Base-by-base conservation (phyloP, 768 basidiomycete species). In the Tulasnella sp. region DNA sequence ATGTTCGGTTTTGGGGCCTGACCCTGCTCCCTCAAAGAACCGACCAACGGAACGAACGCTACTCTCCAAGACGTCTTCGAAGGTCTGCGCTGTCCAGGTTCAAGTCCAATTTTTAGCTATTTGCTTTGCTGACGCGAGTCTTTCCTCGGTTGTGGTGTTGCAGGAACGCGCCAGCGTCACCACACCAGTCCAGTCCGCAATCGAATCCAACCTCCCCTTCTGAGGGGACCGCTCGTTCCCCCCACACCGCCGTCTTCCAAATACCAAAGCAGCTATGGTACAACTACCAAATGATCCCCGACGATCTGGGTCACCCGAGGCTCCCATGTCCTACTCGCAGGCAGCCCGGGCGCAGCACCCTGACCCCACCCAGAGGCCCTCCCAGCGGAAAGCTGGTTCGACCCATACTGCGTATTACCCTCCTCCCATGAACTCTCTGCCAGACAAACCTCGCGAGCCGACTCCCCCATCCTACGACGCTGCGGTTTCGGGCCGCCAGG, bases 381-480 rank as follows among this genome's bases (percentile, higher is more conserved):
- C 74, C 74, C 74, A 44, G 36, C 39, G 40, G 38, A 74, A 74
- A 8, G 44, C 21, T 10, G 75, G 75, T 1, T 52, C 75, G 16
- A 16, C 34, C 75, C 46, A 76, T 34, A 76, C 48, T 19, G 75
- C 48, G 38, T 76, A n/a, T 24, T 76, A 48, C 56, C 75, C 75
- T 46, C 75, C 75, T n/a, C 44, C 21, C 24, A 24, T 46, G 24
- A 46, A 10, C 31, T 52, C 48, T 52, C 46, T 18, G 19, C 42
- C 44, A 27, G 46, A 44, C 18, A 27, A 42, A 18, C 78, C 68
- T 24, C 34, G 42, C 27, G 44, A 40, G 18, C 62, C 78, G 0
- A 52, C 42, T 24, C 78, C 78, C 14, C 78, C 78, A 44, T 38
- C 78, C 10, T 79, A 79, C 78, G 75, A 76, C 10, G 27, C 38